Evolutionary conservation across 2,329 filamentous ascomycete genomes (phyloP).

Genomic region (Gliomastix tumulicola): DNA sequence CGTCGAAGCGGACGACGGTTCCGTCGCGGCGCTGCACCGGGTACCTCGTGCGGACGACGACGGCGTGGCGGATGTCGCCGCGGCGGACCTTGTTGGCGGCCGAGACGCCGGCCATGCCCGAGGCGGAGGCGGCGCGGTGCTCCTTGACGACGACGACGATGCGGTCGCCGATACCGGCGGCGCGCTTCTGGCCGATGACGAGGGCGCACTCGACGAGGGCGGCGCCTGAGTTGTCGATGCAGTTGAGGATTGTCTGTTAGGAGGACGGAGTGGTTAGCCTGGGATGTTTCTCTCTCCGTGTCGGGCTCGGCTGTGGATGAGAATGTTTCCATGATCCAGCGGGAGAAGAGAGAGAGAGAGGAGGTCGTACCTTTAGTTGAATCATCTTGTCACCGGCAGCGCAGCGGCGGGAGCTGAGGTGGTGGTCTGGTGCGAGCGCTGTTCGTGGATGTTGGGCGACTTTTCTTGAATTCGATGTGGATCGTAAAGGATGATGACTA

Average conservation of each 20-base stretch:
- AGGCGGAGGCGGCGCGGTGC: constrained; percentile 72
- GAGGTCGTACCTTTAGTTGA: constrained; percentile 65
- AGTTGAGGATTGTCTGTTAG: constrained; percentile 94
- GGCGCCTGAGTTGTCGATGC: constrained; percentile 99
- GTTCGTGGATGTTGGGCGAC: too few species aligned
- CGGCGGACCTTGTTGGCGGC: constrained; percentile 88
- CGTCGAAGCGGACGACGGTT: constrained; percentile 86
- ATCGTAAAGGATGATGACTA: too few species aligned
- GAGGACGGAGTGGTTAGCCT: not conserved
- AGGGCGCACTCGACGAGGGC: constrained; percentile 95
- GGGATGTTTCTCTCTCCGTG: too few species aligned
- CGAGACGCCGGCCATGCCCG: constrained; percentile 63
- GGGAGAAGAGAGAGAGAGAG: not conserved
- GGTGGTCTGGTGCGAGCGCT: too few species aligned
- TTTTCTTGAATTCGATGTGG: too few species aligned
- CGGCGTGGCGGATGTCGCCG: constrained; percentile 92
- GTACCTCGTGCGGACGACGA: constrained; percentile 88
- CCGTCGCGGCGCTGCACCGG: constrained; percentile 83
- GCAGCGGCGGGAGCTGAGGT: too few species aligned
- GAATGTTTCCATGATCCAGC: too few species aligned
- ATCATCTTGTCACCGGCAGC: constrained; percentile 60
- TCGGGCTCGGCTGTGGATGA: too few species aligned
- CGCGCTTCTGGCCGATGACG: constrained; percentile 82
- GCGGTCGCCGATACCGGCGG: constrained; percentile 87
- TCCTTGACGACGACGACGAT: constrained; percentile 98